A percentile compares a stretch with the other conserved stretches of the same genome.
These are phyloP conservation scores for Claviceps digitariae DNA, from an alignment of 2,329 filamentous ascomycete genomes.

Conservation along the genomic window DNA sequence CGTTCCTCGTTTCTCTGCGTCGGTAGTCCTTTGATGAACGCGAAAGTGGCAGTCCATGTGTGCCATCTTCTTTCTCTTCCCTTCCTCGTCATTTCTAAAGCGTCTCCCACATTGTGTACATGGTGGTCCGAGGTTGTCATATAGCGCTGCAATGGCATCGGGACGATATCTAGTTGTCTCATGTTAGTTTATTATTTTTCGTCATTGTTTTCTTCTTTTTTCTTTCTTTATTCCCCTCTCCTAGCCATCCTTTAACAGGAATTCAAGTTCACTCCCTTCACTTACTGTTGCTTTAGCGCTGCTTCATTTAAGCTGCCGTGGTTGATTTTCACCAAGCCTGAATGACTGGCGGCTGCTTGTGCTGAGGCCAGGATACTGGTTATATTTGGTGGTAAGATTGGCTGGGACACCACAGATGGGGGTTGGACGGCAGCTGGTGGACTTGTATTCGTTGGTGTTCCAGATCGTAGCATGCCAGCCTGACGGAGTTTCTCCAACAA, in stretches of 20 bases:
- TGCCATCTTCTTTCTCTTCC: slow-evolving; percentile 71
- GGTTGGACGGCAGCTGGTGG: slow-evolving; percentile 19
- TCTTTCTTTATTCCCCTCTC: slow-evolving; percentile 11
- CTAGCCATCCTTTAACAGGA: slow-evolving; percentile 10
- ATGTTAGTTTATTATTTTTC: not conserved
- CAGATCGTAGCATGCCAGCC: slow-evolving; percentile 48
- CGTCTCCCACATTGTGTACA: slow-evolving; percentile 86
- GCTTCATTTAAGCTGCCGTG: slow-evolving; percentile 49
- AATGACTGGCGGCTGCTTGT: slow-evolving; percentile 13
- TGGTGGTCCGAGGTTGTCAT: slow-evolving; percentile 70
- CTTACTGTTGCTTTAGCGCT: slow-evolving; percentile 59
- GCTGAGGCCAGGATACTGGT: slow-evolving; percentile 22
- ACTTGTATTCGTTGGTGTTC: slow-evolving; percentile 25
- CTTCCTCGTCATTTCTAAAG: slow-evolving; percentile 64
- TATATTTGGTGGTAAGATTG: slow-evolving; percentile 22
- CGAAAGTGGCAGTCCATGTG: slow-evolving; percentile 99
- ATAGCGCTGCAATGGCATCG: slow-evolving; percentile 59
- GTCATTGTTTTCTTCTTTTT: slow-evolving; percentile 9
- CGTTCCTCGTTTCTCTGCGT: slow-evolving; percentile 73
- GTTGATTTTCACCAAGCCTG: slow-evolving; percentile 23
- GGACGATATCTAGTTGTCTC: slow-evolving; percentile 45
- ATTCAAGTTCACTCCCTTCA: slow-evolving; percentile 10
- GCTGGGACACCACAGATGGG: slow-evolving; percentile 16
- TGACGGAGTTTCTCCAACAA: slow-evolving; percentile 55
- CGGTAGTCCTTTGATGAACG: slow-evolving; percentile 76